Evolutionary conservation across 2,329 filamentous ascomycete genomes (phyloP).

Genomic region (Fusarium duplospermum): DNA sequence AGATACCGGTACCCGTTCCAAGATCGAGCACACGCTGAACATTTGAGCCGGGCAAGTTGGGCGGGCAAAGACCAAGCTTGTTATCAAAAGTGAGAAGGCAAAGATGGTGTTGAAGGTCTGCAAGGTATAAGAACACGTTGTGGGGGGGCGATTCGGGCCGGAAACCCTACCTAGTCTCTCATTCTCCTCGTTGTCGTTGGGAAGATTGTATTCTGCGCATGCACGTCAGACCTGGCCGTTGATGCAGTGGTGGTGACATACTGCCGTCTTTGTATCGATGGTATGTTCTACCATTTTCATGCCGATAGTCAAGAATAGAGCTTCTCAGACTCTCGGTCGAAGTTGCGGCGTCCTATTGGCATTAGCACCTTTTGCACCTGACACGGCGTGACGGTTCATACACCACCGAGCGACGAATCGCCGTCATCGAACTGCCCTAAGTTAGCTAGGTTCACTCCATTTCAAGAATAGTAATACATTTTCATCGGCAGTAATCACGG

Average conservation of each 20-base stretch:
- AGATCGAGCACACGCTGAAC: slow-evolving; percentile 38
- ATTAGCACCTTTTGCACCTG: neutral
- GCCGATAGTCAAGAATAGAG: neutral
- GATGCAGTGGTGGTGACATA: neutral
- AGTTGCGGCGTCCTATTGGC: neutral
- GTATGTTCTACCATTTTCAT: neutral
- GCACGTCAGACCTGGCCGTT: neutral
- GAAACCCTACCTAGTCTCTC: neutral
- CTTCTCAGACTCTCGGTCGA: neutral
- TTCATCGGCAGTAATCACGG: neutral
- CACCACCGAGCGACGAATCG: neutral
- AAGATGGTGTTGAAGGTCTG: slow-evolving; percentile 35
- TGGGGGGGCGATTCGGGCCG: no score
- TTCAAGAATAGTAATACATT: neutral
- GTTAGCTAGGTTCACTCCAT: neutral
- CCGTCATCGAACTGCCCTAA: neutral
- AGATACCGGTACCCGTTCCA: slow-evolving; percentile 25
- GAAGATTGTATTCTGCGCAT: neutral
- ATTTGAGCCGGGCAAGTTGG: neutral
- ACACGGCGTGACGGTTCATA: neutral
- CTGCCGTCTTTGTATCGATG: neutral
- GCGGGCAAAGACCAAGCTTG: slow-evolving; percentile 32
- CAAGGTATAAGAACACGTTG: neutral
- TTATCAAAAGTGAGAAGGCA: slow-evolving; percentile 43
- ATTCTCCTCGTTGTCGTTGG: neutral